These are phyloP conservation scores for Phytophthora vignae DNA, from an alignment of 352 stramenopile species.

Conservation along the genomic window DNA sequence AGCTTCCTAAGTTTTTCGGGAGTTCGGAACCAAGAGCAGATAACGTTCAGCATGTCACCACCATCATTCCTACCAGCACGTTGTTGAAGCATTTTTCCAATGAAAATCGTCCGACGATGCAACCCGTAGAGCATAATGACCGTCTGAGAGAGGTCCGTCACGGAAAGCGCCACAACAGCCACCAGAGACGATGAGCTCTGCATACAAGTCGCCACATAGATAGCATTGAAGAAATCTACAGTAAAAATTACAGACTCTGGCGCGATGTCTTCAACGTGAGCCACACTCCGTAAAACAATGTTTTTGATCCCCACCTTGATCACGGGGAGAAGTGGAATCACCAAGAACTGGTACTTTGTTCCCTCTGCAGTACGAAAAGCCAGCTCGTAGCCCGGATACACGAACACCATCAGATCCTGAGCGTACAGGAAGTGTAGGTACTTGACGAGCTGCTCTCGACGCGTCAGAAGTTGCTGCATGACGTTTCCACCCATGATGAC, in stretches of 20 bases:
- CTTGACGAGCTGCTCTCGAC: constrained; percentile 10
- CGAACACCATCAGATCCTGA: constrained; percentile 22
- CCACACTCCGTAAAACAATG: background rate
- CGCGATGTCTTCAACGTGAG: background rate
- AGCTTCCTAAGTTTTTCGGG: too few relatives aligned
- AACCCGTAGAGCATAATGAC: background rate
- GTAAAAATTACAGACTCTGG: background rate
- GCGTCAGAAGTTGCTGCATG: constrained; percentile 4
- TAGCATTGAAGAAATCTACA: background rate
- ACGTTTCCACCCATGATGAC: constrained; percentile 10
- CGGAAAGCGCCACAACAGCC: background rate
- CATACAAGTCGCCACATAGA: background rate
- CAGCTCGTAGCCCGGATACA: constrained; percentile 32
- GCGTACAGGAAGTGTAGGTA: constrained; percentile 25
- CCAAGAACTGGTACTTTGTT: constrained; percentile 17
- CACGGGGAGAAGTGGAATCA: background rate
- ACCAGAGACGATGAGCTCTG: background rate
- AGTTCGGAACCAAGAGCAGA: background rate
- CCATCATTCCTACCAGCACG: too few relatives aligned
- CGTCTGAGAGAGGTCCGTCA: background rate
- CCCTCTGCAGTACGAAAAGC: constrained; percentile 12
- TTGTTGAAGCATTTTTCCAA: background rate
- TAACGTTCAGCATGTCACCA: background rate
- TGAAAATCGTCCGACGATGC: background rate
- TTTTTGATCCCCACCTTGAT: background rate